Conservation (phyloP, 371 early-diverging fungal genomes). For the Phascolomyces articulosus region DNA sequence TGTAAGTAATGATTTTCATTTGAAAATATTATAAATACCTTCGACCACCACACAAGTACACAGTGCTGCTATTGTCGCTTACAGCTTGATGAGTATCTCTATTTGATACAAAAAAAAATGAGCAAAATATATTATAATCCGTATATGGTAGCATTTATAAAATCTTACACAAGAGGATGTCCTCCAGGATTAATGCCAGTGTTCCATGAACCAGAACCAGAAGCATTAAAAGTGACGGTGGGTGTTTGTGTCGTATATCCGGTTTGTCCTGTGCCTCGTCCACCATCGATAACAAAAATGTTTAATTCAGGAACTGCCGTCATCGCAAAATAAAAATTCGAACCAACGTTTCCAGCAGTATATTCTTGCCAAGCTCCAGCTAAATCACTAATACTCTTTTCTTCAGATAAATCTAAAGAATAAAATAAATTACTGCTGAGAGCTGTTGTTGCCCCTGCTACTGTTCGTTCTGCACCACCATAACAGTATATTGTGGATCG, state of each 20-base stretch:
- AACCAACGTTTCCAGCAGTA: not conserved
- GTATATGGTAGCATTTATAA: too few species aligned
- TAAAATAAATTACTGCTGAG: not conserved
- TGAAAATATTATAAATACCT: not conserved
- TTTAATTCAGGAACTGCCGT: not conserved
- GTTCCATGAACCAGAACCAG: not conserved
- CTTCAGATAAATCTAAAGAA: not conserved
- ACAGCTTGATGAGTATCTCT: not conserved
- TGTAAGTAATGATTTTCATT: not conserved
- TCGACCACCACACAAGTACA: not conserved
- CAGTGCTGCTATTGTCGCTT: not conserved
- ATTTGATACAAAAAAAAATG: not conserved
- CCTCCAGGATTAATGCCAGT: not conserved
- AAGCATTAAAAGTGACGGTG: not conserved
- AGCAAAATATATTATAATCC: too few species aligned
- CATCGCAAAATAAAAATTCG: conserved; percentile 1
- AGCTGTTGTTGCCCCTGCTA: not conserved
- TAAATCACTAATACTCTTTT: not conserved
- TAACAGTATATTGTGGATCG: not conserved
- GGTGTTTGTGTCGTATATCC: not conserved
- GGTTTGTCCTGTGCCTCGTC: not conserved
- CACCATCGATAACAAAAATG: not conserved
- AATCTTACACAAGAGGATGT: not conserved
- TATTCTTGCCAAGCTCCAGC: not conserved
- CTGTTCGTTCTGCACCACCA: not conserved